Base-by-base conservation (phyloP, 2,329 filamentous ascomycete genomes). In the Thielaviopsis punctulata region DNA sequence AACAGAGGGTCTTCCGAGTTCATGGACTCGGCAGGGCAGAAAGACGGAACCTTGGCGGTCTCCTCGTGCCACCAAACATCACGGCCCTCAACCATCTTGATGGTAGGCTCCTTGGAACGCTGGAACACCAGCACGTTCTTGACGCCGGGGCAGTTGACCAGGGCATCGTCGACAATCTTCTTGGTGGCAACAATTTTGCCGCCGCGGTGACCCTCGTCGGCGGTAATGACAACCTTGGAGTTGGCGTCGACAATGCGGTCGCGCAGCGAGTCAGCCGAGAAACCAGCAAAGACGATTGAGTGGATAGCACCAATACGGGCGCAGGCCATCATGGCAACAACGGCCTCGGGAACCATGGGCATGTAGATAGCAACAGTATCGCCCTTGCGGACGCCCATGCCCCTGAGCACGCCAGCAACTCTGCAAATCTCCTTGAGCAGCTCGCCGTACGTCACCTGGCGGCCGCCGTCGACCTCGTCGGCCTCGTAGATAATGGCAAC, bases 51-150 rank as follows among this genome's bases (percentile, higher is more conserved):
- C 73, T 95, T 96, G 66, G 93, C 86, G 52, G 90, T 82, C 76
- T 96, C 90, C 72, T 96, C 92, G 68, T 96, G 88, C 92, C 92
- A 98, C 92, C 92, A 98, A 64, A 79, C 76, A 68, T 98, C 92
- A 62, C 92, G 82, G 58, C 87, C 88, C 59, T 79, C 69, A 50
- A 87, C 94, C 85, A 84, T 90, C 58, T 90, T 89, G 19, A 96
- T 82, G 51, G 95, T 88, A 48, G 88, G 82, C 33, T n/a, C 36
- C 50, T 90, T 90, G 36, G 92, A 98, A 61, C 92, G 85, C 77
- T 94, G 90, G 76, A 82, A 96, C 53, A 98, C 92, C 39, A 98
- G 75, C 60, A 86, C 86, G 67, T 85, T 80, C 43, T 74, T 79
- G 58, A 98, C 85, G 60, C 86, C 82, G 18, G 90, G 90, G 69